phyloP scores from a whole-genome alignment of 106 monocot species.

The Amphibolis antarctica region DNA sequence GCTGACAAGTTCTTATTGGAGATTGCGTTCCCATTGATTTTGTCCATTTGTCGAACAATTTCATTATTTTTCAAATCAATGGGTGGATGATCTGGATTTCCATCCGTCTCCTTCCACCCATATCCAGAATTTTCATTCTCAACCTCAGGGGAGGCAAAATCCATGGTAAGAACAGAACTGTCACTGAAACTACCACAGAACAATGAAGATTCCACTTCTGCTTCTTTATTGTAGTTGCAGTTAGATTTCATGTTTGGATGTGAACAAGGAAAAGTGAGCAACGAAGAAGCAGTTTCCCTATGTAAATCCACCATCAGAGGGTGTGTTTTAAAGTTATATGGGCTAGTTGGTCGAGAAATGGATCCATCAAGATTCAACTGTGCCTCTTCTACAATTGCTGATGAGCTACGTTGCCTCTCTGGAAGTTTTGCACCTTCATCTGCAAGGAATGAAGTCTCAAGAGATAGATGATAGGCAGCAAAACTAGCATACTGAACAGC shows the following conservation, averaged over 20 bases:
- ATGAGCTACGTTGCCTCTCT: constrained; percentile 15
- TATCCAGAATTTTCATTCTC: constrained; percentile 1
- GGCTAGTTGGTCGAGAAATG: constrained; percentile 5
- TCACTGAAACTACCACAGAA: not conserved
- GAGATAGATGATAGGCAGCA: constrained; percentile 90
- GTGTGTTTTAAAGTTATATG: constrained; percentile 1
- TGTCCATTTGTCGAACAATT: too few species aligned
- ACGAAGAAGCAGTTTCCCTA: constrained; percentile 7
- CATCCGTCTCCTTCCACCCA: constrained; percentile 5
- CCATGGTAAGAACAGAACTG: not conserved
- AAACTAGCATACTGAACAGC: constrained; percentile 69
- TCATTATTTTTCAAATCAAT: too few species aligned
- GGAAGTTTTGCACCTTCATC: constrained; percentile 81
- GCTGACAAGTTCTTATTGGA: constrained; percentile 30
- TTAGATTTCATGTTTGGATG: constrained; percentile 1
- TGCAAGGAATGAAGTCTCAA: constrained; percentile 83
- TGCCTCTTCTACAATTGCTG: constrained; percentile 2
- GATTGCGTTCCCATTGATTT: constrained; percentile 4
- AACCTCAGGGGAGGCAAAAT: not conserved
- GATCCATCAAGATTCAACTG: constrained; percentile 4
- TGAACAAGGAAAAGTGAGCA: constrained; percentile 1
- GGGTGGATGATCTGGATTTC: constrained; percentile 9
- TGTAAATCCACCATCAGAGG: constrained; percentile 4
- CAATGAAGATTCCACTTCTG: constrained; percentile 7
- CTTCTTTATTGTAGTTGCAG: not conserved